Percentiles rank a stretch among this genome's conserved stretches.
Conservation (phyloP, 2,329 filamentous ascomycete genomes). For the Huntiella abstrusa region DNA sequence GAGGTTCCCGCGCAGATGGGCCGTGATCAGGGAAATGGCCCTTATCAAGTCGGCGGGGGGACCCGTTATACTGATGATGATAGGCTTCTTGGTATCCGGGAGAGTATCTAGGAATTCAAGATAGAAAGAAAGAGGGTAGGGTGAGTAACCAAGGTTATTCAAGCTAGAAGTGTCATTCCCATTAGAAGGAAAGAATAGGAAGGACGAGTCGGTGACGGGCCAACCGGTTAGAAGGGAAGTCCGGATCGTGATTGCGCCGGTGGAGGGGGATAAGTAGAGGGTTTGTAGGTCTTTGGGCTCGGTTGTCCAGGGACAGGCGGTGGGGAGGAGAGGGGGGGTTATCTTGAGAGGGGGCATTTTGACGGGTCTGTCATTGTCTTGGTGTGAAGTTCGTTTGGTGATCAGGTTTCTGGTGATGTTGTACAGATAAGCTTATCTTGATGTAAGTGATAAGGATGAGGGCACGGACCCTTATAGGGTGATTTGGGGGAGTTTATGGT, state of each 20-base stretch:
- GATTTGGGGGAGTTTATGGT: too few species aligned
- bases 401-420: too few species aligned
- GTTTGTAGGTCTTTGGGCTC: constrained; percentile 38
- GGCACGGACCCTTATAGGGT: too few species aligned
- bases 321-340: constrained; percentile 51
- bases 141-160: constrained; percentile 61
- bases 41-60: constrained; percentile 33
- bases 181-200: constrained; percentile 49
- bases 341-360: constrained; percentile 24
- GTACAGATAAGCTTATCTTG: too few species aligned
- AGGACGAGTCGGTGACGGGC: constrained; percentile 34
- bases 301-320: constrained; percentile 59
- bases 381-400: too few species aligned
- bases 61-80: constrained; percentile 57
- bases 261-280: constrained; percentile 42
- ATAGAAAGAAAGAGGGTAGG: constrained; percentile 39
- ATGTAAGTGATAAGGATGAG: too few species aligned
- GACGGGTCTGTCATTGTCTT: too few species aligned
- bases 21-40: constrained; percentile 15
- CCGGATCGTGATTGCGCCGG: constrained; percentile 56
- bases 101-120: constrained; percentile 35
- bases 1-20: constrained; percentile 24
- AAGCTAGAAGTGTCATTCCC: constrained; percentile 28
- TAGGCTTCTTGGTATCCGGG: constrained; percentile 29
- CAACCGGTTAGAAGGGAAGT: constrained; percentile 50